Evolutionary conservation across 2,329 filamentous ascomycete species (phyloP).

Genomic region (Anthostomella pinea): DNA sequence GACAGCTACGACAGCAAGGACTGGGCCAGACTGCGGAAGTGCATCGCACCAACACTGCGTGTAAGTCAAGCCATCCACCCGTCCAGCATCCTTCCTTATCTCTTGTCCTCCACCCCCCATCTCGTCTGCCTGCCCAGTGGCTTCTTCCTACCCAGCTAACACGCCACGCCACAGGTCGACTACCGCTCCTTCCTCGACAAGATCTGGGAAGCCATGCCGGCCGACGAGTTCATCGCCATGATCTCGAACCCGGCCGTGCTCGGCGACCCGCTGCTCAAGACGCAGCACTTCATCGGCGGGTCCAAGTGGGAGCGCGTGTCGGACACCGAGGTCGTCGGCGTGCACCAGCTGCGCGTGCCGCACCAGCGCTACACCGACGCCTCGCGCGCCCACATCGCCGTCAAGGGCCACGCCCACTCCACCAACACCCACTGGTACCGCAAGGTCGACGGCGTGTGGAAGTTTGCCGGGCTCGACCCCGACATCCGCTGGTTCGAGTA

Average conservation of each 20-base stretch:
- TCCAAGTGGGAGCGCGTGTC: slow-evolving; percentile 56
- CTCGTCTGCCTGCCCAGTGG: no score
- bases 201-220: slow-evolving; percentile 59
- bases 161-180: slow-evolving; percentile 53
- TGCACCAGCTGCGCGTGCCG: slow-evolving; percentile 60
- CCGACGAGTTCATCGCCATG: slow-evolving; percentile 60
- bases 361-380: slow-evolving; percentile 59
- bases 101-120: slow-evolving; percentile 1
- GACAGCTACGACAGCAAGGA: slow-evolving; percentile 65
- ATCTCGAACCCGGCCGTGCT: slow-evolving; percentile 55
- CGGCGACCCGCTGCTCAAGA: slow-evolving; percentile 59
- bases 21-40: slow-evolving; percentile 56
- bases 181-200: slow-evolving; percentile 64
- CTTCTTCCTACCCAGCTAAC: slow-evolving; percentile 9
- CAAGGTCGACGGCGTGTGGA: slow-evolving; percentile 59
- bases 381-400: slow-evolving; percentile 44
- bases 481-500: slow-evolving; percentile 57
- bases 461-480: slow-evolving; percentile 56
- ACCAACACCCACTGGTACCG: slow-evolving; percentile 57
- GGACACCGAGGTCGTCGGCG: slow-evolving; percentile 57
- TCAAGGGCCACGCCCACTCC: slow-evolving; percentile 60
- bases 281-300: slow-evolving; percentile 63
- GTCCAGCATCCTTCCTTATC: no score
- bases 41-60: slow-evolving; percentile 59
- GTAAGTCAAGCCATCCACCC: slow-evolving; percentile 35